Base-by-base conservation (phyloP, 805 yeast species). In the Candida andamanensis region DNA sequence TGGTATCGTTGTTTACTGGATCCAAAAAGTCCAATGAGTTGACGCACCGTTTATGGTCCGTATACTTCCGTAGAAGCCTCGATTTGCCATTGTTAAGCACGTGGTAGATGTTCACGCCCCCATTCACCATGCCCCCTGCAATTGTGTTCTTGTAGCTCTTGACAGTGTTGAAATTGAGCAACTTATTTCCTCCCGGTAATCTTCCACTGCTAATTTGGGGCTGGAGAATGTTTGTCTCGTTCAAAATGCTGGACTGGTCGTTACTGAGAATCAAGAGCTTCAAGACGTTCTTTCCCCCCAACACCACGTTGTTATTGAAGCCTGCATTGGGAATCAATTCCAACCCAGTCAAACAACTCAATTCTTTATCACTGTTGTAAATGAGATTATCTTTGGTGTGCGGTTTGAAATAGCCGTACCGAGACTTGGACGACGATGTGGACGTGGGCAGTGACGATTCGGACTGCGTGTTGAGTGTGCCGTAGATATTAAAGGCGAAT, bases 401-500 rank as follows among this genome's bases (percentile, higher is more conserved):
- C 15, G 17, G 13, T 20, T 19, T 32, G 30, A 25, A 24, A 19
- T 20, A 28, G 8, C 23, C 15, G 4, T 12, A n/a, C 25, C 20
- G 19, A 8, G 33, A 30, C 22, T 17, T 34, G 4, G 21, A 9
- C 13, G 33, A 30, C 12, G 32, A 26, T 15, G 22, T 9, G 13
- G 37, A 29, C 6, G 22, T n/a, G 27, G 24, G 4, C 39, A 33
- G 9, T 27, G 26, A 10, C 18, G 10, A 19, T 26, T 28, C 22
- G 23, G 23, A 12, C 26, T 15, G 19, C 18, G 23, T 39, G 31
- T 43, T 46, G 15, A 53, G 33, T 6, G 56, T 41, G 4, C 80
- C 80, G 50, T 76, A 76, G 22, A 76, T 72, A 43, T 74, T 72
- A 58, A 72, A 76, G 0, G 82, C 80, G 51, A 76, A 67, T 28